phyloP scores from a whole-genome alignment of 148 eudicot species.

The Nyssa sinensis region DNA sequence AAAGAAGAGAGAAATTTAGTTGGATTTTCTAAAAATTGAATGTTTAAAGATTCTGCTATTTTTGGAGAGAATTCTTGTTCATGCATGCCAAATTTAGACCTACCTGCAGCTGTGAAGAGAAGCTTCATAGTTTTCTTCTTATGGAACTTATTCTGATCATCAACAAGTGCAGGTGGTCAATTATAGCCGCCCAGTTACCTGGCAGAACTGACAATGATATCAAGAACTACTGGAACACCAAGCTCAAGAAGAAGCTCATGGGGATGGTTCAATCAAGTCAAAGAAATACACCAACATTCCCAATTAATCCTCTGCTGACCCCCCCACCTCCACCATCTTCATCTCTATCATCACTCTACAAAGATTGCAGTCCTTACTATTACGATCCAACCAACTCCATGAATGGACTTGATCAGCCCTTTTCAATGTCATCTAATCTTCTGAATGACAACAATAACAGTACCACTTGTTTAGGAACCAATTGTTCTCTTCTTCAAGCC shows the following conservation, averaged over 20 bases:
- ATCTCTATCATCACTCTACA: constrained; percentile 11
- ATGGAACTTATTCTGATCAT: constrained; percentile 5
- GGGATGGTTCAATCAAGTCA: constrained; percentile 31
- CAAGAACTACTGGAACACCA: constrained; percentile 65
- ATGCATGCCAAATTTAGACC: constrained; percentile 18
- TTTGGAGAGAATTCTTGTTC: constrained; percentile 21
- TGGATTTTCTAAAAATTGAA: not conserved
- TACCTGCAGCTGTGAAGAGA: not conserved
- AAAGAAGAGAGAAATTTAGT: not conserved
- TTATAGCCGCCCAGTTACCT: constrained; percentile 52
- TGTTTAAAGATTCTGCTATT: constrained; percentile 19
- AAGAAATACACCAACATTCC: not conserved
- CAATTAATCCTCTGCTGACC: not conserved
- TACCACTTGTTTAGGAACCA: constrained; percentile 2
- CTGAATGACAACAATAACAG: constrained; percentile 18
- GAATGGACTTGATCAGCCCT: constrained; percentile 3
- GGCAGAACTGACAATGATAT: constrained; percentile 59
- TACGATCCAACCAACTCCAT: constrained; percentile 11
- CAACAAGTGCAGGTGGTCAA: constrained; percentile 46
- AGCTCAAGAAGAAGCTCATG: constrained; percentile 51
- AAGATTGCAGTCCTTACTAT: constrained; percentile 13
- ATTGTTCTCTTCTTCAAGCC: constrained; percentile 12
- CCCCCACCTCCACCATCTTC: constrained; percentile 8
- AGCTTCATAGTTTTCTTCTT: not conserved
- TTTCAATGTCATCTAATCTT: constrained; percentile 20